Evolutionary conservation across 306 rosid genomes (phyloP).

Genomic region (Inga laurina): DNA sequence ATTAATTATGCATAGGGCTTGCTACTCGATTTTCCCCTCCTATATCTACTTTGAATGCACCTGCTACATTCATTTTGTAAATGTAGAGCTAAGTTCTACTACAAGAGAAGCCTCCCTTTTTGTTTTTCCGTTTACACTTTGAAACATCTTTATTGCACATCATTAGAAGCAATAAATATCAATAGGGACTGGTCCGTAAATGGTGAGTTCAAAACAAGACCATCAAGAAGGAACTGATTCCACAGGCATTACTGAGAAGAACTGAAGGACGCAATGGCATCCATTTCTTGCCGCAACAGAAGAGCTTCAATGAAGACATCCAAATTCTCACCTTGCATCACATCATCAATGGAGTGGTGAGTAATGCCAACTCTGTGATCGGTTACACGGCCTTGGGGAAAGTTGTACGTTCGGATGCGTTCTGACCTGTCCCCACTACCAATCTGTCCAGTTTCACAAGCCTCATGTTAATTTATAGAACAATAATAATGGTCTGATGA

Average conservation of each 20-base stretch:
- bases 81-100: background rate
- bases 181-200: constrained; percentile 1
- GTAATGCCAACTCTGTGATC: constrained; percentile 92
- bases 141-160: background rate
- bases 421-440: constrained; percentile 96
- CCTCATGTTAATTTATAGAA: constrained; percentile 23
- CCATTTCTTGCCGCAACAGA: constrained; percentile 85
- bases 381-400: constrained; percentile 91
- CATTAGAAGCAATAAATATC: background rate
- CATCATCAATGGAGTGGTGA: constrained; percentile 74
- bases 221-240: constrained; percentile 13
- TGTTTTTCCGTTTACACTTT: background rate
- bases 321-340: constrained; percentile 78
- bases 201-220: background rate
- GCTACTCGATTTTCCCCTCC: background rate
- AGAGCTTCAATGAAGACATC: constrained; percentile 83
- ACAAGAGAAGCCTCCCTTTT: background rate
- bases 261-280: constrained; percentile 69
- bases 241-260: constrained; percentile 40
- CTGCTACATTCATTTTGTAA: background rate
- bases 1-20: background rate
- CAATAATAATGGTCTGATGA: constrained; percentile 2
- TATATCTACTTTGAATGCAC: background rate
- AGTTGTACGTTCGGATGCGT: constrained; percentile 90
- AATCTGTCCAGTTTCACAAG: constrained; percentile 51